Conservation (phyloP, 2,329 filamentous ascomycete species). For the Colletotrichum coccodes region DNA sequence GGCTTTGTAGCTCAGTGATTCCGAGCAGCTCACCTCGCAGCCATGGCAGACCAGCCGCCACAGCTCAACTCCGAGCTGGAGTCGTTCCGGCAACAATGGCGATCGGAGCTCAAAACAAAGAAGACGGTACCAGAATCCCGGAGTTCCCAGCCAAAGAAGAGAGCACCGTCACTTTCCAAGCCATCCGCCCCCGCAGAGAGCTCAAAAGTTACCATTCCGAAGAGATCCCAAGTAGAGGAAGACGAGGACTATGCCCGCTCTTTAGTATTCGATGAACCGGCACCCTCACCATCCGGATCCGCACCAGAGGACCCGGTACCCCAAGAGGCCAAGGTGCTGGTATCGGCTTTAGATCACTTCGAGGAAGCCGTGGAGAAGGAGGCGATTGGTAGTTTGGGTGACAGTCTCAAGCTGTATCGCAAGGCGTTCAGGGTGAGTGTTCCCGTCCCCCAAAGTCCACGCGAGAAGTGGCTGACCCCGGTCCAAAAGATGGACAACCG, state of each 20-base stretch:
- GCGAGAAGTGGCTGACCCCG: conserved; percentile 31
- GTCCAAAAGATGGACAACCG: conserved; percentile 76
- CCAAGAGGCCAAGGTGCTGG: conserved; percentile 58
- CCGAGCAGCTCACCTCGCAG: background rate
- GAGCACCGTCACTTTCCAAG: conserved; percentile 41
- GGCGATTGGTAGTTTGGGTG: conserved; percentile 83
- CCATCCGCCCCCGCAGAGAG: conserved; percentile 36
- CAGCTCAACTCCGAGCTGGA: conserved; percentile 78
- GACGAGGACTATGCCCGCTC: conserved; percentile 48
- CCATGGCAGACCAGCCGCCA: conserved; percentile 31
- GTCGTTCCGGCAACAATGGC: conserved; percentile 87
- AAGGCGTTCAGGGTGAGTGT: conserved; percentile 82
- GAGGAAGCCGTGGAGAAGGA: conserved; percentile 93
- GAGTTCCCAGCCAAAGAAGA: conserved; percentile 22
- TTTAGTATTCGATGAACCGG: conserved; percentile 45
- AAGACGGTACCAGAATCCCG: conserved; percentile 34
- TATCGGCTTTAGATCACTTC: conserved; percentile 89
- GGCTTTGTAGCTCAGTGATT: background rate
- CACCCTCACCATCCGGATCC: background rate
- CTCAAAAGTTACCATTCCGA: conserved; percentile 15
- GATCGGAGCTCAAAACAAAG: conserved; percentile 74
- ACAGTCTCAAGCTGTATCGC: conserved; percentile 88
- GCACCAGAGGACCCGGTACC: conserved; percentile 31
- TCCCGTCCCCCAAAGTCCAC: background rate
- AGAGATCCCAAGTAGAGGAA: conserved; percentile 40